Conservation (phyloP, 345 rosid genomes). For the Salix suchowensis region DNA sequence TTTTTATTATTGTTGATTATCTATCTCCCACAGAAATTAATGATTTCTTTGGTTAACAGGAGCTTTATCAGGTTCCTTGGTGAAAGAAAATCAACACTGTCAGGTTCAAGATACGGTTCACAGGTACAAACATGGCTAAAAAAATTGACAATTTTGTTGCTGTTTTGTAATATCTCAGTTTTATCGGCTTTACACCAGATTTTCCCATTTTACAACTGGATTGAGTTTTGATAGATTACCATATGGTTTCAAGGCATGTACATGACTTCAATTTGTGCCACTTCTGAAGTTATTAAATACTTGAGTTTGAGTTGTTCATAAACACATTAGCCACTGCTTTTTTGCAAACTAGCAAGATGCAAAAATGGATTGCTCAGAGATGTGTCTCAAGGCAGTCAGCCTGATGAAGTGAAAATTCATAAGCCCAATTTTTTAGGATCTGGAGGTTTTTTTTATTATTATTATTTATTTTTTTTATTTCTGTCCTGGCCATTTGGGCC, state of each 20-base stretch:
- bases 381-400: no score
- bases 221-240: background rate
- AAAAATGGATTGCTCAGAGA: background rate
- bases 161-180: background rate
- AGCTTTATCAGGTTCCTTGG: constrained; percentile 78
- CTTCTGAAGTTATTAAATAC: background rate
- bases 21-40: constrained; percentile 3
- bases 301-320: background rate
- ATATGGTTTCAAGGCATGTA: background rate
- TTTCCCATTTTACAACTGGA: no score
- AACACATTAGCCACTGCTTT: no score
- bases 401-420: no score
- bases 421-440: no score
- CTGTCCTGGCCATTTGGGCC: no score
- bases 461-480: no score
- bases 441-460: no score
- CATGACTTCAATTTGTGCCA: background rate
- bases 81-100: constrained; percentile 62
- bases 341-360: background rate
- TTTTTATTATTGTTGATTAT: background rate
- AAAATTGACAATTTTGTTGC: background rate
- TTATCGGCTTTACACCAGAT: no score
- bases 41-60: constrained; percentile 38
- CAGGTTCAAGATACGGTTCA: constrained; percentile 72
- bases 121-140: constrained; percentile 48